Evolutionary conservation across 2,329 filamentous ascomycete genomes (phyloP).

Genomic region (Cercospora canescens): DNA sequence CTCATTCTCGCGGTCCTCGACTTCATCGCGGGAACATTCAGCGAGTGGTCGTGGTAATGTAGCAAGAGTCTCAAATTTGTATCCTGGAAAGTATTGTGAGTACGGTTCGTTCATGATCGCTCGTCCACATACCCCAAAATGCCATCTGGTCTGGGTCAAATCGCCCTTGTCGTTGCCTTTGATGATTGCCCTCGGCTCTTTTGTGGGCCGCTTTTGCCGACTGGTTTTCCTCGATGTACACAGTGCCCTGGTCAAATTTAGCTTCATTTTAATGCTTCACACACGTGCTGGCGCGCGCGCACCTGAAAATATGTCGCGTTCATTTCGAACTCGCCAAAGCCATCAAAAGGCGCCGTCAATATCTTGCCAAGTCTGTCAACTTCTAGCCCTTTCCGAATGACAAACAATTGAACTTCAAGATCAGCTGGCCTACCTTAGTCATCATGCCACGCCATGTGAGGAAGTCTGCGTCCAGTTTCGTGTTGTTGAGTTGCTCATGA

Average conservation of each 20-base stretch:
- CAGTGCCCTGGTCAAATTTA: slow-evolving; percentile 23
- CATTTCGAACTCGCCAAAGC: slow-evolving; percentile 90
- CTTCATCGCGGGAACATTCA: slow-evolving; percentile 69
- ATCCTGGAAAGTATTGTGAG: slow-evolving; percentile 57
- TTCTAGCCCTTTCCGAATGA: not conserved
- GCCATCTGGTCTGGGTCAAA: slow-evolving; percentile 79
- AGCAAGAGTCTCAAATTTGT: slow-evolving; percentile 91
- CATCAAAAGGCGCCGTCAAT: slow-evolving; percentile 79
- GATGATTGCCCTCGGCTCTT: slow-evolving; percentile 42
- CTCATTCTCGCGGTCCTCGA: slow-evolving; percentile 71
- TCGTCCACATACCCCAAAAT: slow-evolving; percentile 71
- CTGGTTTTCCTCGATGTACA: slow-evolving; percentile 85
- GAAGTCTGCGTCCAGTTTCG: slow-evolving; percentile 64
- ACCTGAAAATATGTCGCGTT: slow-evolving; percentile 91
- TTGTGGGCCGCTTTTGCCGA: slow-evolving; percentile 66
- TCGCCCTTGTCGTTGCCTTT: slow-evolving; percentile 51
- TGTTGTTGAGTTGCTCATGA: slow-evolving; percentile 64
- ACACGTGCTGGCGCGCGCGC: slow-evolving; percentile 36
- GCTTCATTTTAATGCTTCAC: slow-evolving; percentile 5
- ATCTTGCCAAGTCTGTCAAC: slow-evolving; percentile 57
- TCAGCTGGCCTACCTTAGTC: slow-evolving; percentile 69
- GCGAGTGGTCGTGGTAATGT: slow-evolving; percentile 75
- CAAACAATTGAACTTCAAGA: not conserved
- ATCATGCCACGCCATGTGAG: slow-evolving; percentile 98
- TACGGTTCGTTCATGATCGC: too few relatives aligned